phyloP scores from a whole-genome alignment of 108 stramenopile genomes.

The Phaeodactylum tricornutum region DNA sequence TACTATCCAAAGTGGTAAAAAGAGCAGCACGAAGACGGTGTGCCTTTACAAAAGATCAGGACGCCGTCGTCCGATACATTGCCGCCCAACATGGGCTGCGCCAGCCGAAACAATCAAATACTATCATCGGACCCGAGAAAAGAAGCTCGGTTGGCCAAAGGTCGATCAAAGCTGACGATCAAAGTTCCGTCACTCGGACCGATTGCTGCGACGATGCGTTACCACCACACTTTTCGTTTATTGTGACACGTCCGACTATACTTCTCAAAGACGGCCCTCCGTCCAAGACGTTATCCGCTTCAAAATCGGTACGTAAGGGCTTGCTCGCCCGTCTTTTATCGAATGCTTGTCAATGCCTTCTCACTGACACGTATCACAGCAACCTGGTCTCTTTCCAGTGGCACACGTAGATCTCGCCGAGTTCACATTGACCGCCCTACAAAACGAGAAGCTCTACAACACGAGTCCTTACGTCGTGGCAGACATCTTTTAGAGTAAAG shows the following conservation, averaged over 20 bases:
- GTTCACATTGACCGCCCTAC: slow-evolving; percentile 35
- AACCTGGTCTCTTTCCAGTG: slow-evolving; percentile 35
- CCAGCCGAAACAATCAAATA: neutral
- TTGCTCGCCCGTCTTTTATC: neutral
- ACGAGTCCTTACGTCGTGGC: slow-evolving; percentile 41
- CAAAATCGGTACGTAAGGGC: slow-evolving; percentile 34
- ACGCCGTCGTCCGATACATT: slow-evolving; percentile 24
- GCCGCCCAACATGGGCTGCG: slow-evolving; percentile 3
- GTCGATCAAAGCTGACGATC: no score
- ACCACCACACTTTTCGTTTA: slow-evolving; percentile 12
- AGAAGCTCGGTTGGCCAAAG: no score
- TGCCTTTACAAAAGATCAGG: slow-evolving; percentile 15
- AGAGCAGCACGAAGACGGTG: slow-evolving; percentile 10
- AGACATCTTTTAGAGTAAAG: slow-evolving; percentile 12
- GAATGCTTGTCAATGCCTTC: neutral
- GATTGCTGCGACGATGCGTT: neutral
- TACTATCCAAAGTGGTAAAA: slow-evolving; percentile 25
- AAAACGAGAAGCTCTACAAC: slow-evolving; percentile 30
- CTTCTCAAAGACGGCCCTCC: slow-evolving; percentile 26
- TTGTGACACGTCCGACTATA: slow-evolving; percentile 33
- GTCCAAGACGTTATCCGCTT: slow-evolving; percentile 28
- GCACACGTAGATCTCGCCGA: slow-evolving; percentile 40
- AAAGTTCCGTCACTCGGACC: neutral
- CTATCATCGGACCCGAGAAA: neutral
- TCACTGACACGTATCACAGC: slow-evolving; percentile 10